phyloP scores from a whole-genome alignment of 2,329 filamentous ascomycete species.

The Alternaria sp. region DNA sequence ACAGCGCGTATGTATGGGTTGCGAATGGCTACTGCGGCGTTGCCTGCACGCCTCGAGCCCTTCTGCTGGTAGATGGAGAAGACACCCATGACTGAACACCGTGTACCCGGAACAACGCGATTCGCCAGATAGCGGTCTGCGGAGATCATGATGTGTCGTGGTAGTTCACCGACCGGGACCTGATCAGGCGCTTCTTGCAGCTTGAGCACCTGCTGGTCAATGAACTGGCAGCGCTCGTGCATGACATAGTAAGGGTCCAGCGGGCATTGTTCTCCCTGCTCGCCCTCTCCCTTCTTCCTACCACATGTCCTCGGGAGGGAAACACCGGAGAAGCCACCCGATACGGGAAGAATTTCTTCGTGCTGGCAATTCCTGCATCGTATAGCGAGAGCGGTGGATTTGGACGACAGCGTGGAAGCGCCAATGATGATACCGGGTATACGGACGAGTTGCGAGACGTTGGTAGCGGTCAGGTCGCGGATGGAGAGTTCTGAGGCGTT shows the following conservation, averaged over 20 bases:
- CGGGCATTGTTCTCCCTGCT: slow-evolving; percentile 77
- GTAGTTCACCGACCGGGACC: slow-evolving; percentile 94
- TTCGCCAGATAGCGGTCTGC: slow-evolving; percentile 97
- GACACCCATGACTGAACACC: slow-evolving; percentile 94
- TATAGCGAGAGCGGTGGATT: slow-evolving; percentile 84
- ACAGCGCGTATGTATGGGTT: slow-evolving; percentile 94
- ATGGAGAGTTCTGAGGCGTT: slow-evolving; percentile 90
- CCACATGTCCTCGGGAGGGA: slow-evolving; percentile 82
- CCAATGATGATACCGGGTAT: slow-evolving; percentile 98
- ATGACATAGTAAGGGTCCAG: slow-evolving; percentile 95
- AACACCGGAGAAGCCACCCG: slow-evolving; percentile 86
- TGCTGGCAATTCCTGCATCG: slow-evolving; percentile 87
- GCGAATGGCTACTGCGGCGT: slow-evolving; percentile 88
- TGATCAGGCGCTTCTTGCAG: slow-evolving; percentile 97
- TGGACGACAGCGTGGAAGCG: slow-evolving; percentile 94
- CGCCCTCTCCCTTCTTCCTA: slow-evolving; percentile 67
- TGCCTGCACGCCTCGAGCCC: slow-evolving; percentile 75
- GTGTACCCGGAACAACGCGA: slow-evolving; percentile 89
- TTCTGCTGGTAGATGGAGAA: slow-evolving; percentile 98
- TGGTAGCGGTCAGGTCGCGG: slow-evolving; percentile 88
- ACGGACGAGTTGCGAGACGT: slow-evolving; percentile 91
- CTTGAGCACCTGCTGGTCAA: slow-evolving; percentile 98
- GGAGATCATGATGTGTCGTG: slow-evolving; percentile 91
- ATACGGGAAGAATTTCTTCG: slow-evolving; percentile 71
- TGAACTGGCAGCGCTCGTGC: slow-evolving; percentile 92